phyloP scores from a whole-genome alignment of 345 rosid species.

The Anastatica hierochuntica region DNA sequence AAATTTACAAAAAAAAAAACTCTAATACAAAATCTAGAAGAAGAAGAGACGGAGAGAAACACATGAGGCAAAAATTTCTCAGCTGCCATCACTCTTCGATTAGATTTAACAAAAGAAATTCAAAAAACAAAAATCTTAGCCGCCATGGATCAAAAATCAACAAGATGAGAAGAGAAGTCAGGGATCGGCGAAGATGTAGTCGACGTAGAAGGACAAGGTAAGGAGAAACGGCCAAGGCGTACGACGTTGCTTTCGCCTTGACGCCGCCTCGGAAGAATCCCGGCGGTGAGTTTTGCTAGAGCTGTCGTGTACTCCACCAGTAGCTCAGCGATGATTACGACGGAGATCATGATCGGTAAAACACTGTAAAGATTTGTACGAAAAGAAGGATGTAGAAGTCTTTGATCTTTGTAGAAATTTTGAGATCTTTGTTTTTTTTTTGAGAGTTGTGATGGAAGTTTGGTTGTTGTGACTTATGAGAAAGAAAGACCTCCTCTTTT shows the following conservation, averaged over 20 bases:
- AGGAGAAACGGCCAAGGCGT: slow-evolving; percentile 13
- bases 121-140: not conserved
- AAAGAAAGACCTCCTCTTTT: no score
- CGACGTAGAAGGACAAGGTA: slow-evolving; percentile 22
- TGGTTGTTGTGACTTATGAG: no score
- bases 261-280: slow-evolving; percentile 24
- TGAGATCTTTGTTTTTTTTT: no score
- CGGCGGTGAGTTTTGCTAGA: slow-evolving; percentile 35
- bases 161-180: slow-evolving; percentile 26
- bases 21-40: not conserved
- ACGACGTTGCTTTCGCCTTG: slow-evolving; percentile 7
- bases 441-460: no score
- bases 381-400: no score
- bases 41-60: not conserved
- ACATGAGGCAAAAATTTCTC: slow-evolving; percentile 2
- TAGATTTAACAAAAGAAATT: not conserved
- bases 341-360: slow-evolving; percentile 34
- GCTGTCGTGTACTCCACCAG: slow-evolving; percentile 44
- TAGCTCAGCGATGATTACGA: slow-evolving; percentile 39
- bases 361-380: not conserved
- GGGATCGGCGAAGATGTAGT: slow-evolving; percentile 16
- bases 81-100: not conserved
- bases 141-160: slow-evolving; percentile 17
- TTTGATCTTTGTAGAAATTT: no score
- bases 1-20: slow-evolving; percentile 6